These are phyloP conservation scores for Colletotrichum sidae DNA, from an alignment of 2,329 filamentous ascomycete genomes.

Conservation along the genomic window DNA sequence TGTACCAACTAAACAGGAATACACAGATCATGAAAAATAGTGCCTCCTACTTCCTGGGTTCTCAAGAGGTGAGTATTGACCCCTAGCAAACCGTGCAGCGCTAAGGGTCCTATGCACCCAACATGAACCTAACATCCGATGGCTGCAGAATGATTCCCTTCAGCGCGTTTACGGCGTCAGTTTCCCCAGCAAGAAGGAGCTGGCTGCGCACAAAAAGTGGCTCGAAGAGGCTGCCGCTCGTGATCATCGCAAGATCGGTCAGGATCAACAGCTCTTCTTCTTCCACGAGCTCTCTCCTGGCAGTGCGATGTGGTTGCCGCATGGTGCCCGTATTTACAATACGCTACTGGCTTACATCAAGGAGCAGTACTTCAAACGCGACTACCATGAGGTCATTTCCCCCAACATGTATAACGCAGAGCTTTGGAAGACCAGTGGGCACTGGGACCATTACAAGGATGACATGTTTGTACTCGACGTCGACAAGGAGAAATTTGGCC, in stretches of 20 bases:
- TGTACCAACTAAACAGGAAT: slow-evolving; percentile 45
- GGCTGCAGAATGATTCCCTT: slow-evolving; percentile 81
- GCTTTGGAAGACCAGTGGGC: slow-evolving; percentile 94
- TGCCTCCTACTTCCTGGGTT: slow-evolving; percentile 90
- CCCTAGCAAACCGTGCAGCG: not conserved
- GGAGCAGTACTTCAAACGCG: slow-evolving; percentile 90
- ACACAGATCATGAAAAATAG: slow-evolving; percentile 68
- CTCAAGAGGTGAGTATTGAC: slow-evolving; percentile 67
- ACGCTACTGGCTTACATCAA: slow-evolving; percentile 84
- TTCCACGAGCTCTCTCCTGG: slow-evolving; percentile 96
- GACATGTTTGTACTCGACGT: slow-evolving; percentile 79
- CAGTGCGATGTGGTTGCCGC: slow-evolving; percentile 90
- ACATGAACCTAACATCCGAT: not conserved
- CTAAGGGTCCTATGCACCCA: not conserved
- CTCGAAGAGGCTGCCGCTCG: slow-evolving; percentile 98
- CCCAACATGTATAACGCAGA: slow-evolving; percentile 94
- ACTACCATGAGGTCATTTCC: slow-evolving; percentile 94
- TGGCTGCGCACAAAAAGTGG: slow-evolving; percentile 94
- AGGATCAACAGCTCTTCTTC: slow-evolving; percentile 97
- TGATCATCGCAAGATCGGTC: slow-evolving; percentile 93
- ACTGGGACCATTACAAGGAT: slow-evolving; percentile 93
- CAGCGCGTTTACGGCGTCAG: slow-evolving; percentile 97
- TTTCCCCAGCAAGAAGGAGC: slow-evolving; percentile 93
- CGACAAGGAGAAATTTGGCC: slow-evolving; percentile 81
- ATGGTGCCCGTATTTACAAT: slow-evolving; percentile 95